Base-by-base conservation (phyloP, 768 basidiomycete genomes). In the Cystobasidium tubakii region DNA sequence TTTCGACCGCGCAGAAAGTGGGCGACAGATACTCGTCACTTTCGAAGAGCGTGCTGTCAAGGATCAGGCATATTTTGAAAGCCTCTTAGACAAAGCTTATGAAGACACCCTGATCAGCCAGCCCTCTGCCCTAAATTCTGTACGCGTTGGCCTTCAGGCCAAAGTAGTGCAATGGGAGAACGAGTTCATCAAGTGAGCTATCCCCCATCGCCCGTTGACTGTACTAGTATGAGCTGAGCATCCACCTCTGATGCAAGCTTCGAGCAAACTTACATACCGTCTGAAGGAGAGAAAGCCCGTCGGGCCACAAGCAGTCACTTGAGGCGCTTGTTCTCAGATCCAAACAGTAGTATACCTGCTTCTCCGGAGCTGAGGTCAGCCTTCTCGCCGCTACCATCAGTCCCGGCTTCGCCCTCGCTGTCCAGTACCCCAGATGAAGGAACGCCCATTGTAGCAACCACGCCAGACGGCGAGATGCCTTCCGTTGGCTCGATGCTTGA, bases 101-200 rank as follows among this genome's bases (percentile, higher is more conserved):
- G 86, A 86, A 77, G 88, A 91, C 73, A 72, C 76, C 0, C 19
- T 78, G 86, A 0, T 87, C 91, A 64, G 89, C 86, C 23, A 92
- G 96, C 79, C 94, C 92, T 0, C 85, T 95, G 53, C 90, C 89
- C 43, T 85, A 94, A 64, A 97, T 93, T 86, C 87, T 77, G 89
- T 93, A 4, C 88, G 93, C 62, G 87, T 90, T 0, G 88, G 88
- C 74, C 85, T 93, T 57, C 95, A 97, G 82, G 92, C 95, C 77
- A 89, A 89, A 80, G 91, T 95, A 60, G 91, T 95, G 19, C 90
- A 90, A n/a, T 97, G 94, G 91, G 93, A 99, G 81, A 86, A 86
- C 75, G 92, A 97, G 79, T 92, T 95, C 77, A 90, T 92, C 77
- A 86, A 87, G 65, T 67, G 53, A 54, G 66, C 65, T 23, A 17